phyloP scores from a whole-genome alignment of 345 rosid species.

The Durio zibethinus region DNA sequence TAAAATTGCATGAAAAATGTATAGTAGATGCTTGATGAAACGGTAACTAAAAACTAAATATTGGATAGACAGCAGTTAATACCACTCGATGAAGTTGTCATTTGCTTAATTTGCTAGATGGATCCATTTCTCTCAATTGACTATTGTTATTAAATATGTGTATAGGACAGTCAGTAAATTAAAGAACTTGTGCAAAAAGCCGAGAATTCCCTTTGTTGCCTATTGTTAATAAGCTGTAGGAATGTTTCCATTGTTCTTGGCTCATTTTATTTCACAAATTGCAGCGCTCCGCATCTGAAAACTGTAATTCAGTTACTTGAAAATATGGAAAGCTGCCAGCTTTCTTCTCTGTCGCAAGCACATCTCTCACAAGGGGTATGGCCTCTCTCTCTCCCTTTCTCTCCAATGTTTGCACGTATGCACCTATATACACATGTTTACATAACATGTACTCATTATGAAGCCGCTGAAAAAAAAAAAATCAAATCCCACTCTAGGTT shows the following conservation, averaged over 20 bases:
- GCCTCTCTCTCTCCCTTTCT: not conserved
- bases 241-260: not conserved
- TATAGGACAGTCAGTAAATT: not conserved
- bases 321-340: slow-evolving; percentile 63
- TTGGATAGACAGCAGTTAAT: not conserved
- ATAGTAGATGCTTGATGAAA: not conserved
- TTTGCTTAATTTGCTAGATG: not conserved
- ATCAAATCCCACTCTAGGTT: not conserved
- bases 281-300: slow-evolving; percentile 59
- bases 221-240: not conserved
- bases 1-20: not conserved
- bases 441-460: not conserved
- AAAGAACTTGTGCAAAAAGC: not conserved
- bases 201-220: not conserved
- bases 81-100: slow-evolving; percentile 1
- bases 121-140: not conserved
- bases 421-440: not conserved
- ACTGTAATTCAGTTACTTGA: slow-evolving; percentile 54
- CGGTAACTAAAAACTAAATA: not conserved
- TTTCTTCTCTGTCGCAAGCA: slow-evolving; percentile 41
- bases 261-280: slow-evolving; percentile 18
- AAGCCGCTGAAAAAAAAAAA: not conserved
- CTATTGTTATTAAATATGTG: not conserved
- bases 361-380: slow-evolving; percentile 9
- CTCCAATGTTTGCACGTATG: not conserved